Conservation (phyloP, 805 yeast genomes). For the Wickerhamomyces kurtzmanii region DNA sequence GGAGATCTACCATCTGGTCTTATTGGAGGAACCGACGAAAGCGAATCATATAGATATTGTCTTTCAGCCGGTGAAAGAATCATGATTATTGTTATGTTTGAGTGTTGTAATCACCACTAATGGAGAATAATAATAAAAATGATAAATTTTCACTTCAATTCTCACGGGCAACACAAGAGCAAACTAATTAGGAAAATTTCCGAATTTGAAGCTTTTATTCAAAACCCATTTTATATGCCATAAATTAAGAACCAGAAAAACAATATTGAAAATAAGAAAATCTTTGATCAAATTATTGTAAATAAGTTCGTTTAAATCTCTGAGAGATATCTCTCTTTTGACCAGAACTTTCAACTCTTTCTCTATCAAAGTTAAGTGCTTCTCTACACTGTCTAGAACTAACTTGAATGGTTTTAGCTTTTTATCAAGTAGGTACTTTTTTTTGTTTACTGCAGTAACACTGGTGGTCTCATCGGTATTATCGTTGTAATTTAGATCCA, state of each 20-base stretch:
- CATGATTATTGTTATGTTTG: conserved; percentile 30
- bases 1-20: conserved; percentile 81
- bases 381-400: conserved; percentile 1
- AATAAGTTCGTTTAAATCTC: conserved; percentile 13
- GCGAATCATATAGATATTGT: conserved; percentile 66
- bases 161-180: too few species aligned
- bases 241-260: too few species aligned
- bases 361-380: neutral
- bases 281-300: conserved; percentile 5
- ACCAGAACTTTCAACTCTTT: conserved; percentile 4
- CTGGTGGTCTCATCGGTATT: conserved; percentile 1
- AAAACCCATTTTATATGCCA: too few species aligned
- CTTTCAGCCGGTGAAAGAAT: conserved; percentile 69
- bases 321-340: conserved; percentile 6
- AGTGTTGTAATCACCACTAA: too few species aligned
- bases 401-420: too few species aligned
- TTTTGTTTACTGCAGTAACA: conserved; percentile 1
- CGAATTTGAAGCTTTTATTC: too few species aligned
- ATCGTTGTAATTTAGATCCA: conserved; percentile 8
- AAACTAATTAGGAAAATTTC: too few species aligned
- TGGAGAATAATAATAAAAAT: too few species aligned
- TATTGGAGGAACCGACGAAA: conserved; percentile 45
- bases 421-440: too few species aligned
- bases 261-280: too few species aligned
- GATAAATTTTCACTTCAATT: too few species aligned